A percentile compares a stretch with the other conserved stretches of the same genome.
These are phyloP conservation scores for Medicago truncatula DNA, from an alignment of 306 rosid species.

Conservation along the genomic window MtrunA17r5.0-ANR NC_053049.1:39351501-39352000, in stretches of 20 bases:
- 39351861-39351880: conserved; percentile 97
- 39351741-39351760: conserved; percentile 3
- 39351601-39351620: not conserved
- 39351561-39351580: not conserved
- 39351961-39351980: conserved; percentile 31
- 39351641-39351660: not conserved
- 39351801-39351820: conserved; percentile 16
- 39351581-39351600: not conserved
- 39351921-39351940: conserved; percentile 21
- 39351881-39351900: conserved; percentile 42
- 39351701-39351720: conserved; percentile 8
- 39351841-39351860: conserved; percentile 85
- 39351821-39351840: conserved; percentile 69
- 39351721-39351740: conserved; percentile 3
- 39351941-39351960: not conserved
- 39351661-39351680: not conserved
- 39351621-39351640: conserved; percentile 7
- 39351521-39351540: not conserved
- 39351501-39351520: not conserved
- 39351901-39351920: conserved; percentile 43
- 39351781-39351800: too few species aligned
- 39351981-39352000: conserved; percentile 18
- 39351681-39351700: not conserved
- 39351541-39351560: not conserved
- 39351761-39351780: conserved; percentile 20